Base-by-base conservation (phyloP, 2,329 filamentous ascomycete genomes). In the Coniochaeta hoffmannii region DNA sequence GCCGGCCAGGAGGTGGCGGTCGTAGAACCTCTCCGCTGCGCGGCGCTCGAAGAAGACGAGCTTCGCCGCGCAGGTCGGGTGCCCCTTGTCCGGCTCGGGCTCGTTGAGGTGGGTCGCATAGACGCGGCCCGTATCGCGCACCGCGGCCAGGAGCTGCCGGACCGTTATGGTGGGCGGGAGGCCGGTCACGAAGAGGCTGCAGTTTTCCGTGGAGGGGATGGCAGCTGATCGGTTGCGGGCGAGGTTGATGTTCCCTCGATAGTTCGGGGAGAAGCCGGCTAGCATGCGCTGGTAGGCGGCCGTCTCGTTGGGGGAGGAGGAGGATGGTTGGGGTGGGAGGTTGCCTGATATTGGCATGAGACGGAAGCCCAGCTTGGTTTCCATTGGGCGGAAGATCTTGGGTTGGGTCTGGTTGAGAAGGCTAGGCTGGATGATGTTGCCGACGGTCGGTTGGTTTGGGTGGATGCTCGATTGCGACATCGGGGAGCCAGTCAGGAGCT, bases 181-280 rank as follows among this genome's bases (percentile, higher is more conserved):
- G 52, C 78, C 76, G 1, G 74, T 78, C 26, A 83, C 59, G 74
- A 78, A 83, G 1, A 83, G 66, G 0, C 77, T 72, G 31, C 78
- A 80, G 64, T 80, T 82, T 31, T 72, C 55, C 3, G 63, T 57
- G 31, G 72, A 64, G 0, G 71, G 66, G 32, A 77, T 73, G 32
- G 67, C 50, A 4, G 73, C 73, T 1, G 70, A 72, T 44, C 65
- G 67, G 64, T 77, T 78, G 10, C 66, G 66, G 2, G 38, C 15
- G 0, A 73, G 59, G 32, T 56, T 61, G 0, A 68, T 66, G 57
- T 76, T 69, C 22, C 74, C 75, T 8, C 60, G 61, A 61, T 77
- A 77, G 54, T 69, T 69, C 10, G 62, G 61, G 1, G 69, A 71
- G 55, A 73, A 68, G 2, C 67, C 66, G 35, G 53, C 57, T 50